Evolutionary conservation across 257 asterid genomes (phyloP).

Genomic region (Petunia secreta): DNA sequence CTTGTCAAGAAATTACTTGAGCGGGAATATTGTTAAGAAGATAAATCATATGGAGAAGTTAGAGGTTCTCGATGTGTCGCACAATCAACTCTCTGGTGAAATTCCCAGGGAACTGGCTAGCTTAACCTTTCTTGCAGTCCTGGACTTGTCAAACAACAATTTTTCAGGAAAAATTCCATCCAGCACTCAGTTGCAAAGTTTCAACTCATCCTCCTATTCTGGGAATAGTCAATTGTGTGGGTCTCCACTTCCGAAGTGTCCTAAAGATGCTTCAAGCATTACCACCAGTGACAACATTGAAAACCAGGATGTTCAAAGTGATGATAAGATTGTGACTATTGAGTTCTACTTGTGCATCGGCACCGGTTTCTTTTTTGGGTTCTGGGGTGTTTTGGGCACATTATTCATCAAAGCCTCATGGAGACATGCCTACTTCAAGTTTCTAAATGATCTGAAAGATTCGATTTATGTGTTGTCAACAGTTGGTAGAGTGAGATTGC

Average conservation of each 20-base stretch:
- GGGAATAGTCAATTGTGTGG: conserved; percentile 32
- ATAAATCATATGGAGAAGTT: conserved; percentile 27
- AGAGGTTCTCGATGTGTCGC: conserved; percentile 37
- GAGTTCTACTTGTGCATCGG: conserved; percentile 24
- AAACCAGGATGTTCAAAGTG: neutral
- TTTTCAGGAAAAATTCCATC: too few relatives aligned
- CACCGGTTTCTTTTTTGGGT: conserved; percentile 38
- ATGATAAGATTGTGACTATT: conserved; percentile 16
- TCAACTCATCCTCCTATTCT: conserved; percentile 19
- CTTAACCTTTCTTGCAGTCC: neutral
- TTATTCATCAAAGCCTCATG: conserved; percentile 33
- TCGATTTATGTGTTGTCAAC: neutral
- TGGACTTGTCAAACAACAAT: conserved; percentile 12
- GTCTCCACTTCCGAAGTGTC: neutral
- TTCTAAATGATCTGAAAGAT: neutral
- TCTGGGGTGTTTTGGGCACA: conserved; percentile 38
- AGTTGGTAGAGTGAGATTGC: neutral
- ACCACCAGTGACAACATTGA: neutral
- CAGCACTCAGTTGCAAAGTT: neutral
- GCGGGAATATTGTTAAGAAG: conserved; percentile 35
- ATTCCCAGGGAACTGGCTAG: conserved; percentile 30
- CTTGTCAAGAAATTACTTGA: neutral
- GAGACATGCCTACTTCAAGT: conserved; percentile 25
- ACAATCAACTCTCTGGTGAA: conserved; percentile 31
- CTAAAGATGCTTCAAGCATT: neutral